Percentiles rank a stretch among this genome's conserved stretches.
Conservation (phyloP, 2,329 filamentous ascomycete genomes). For the Torrubiella hemipterigena region DNA sequence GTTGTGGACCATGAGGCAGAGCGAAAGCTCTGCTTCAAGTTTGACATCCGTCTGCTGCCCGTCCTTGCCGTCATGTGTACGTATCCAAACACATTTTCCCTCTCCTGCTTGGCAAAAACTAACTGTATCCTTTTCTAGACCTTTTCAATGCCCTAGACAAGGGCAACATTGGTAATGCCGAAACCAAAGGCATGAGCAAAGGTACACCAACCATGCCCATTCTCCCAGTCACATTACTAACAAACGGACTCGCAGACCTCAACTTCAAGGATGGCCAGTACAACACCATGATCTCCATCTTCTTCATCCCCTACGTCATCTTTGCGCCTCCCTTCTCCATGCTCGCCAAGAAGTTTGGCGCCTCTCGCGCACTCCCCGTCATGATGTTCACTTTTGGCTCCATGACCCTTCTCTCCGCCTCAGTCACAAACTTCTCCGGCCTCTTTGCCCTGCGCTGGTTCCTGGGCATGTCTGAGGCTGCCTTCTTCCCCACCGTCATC, state of each 20-base stretch:
- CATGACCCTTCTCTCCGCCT: constrained; percentile 48
- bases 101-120: background rate
- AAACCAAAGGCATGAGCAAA: constrained; percentile 35
- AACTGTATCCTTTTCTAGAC: constrained; percentile 12
- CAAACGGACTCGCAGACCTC: constrained; percentile 24
- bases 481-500: constrained; percentile 41
- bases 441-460: constrained; percentile 38
- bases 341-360: constrained; percentile 59
- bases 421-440: constrained; percentile 34
- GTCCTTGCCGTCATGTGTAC: constrained; percentile 41
- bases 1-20: constrained; percentile 31
- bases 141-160: constrained; percentile 36
- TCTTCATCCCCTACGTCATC: constrained; percentile 66
- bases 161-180: constrained; percentile 37
- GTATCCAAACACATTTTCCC: constrained; percentile 1
- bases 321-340: constrained; percentile 49
- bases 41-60: constrained; percentile 41
- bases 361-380: constrained; percentile 52
- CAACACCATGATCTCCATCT: constrained; percentile 59
- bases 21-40: constrained; percentile 37
- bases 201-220: constrained; percentile 10
- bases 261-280: constrained; percentile 51
- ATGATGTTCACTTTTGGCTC: constrained; percentile 64
- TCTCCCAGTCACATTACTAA: no score
- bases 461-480: constrained; percentile 42